phyloP scores from a whole-genome alignment of 164 flowering plant species.

The Kingdonia uniflora region DNA sequence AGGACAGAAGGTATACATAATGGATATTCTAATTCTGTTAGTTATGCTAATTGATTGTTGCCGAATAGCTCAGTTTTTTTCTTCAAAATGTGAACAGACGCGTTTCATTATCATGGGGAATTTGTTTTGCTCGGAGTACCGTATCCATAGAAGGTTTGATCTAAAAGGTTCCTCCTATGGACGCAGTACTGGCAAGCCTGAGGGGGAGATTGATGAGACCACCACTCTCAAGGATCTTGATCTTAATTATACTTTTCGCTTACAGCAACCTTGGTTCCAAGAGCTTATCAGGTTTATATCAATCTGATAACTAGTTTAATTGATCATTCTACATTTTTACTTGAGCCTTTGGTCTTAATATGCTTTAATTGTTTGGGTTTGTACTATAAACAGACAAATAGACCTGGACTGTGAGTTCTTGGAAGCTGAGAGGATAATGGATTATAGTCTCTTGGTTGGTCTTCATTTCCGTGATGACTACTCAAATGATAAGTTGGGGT shows the following conservation, averaged over 20 bases:
- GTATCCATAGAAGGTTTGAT: conserved; percentile 77
- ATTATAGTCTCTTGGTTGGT: conserved; percentile 86
- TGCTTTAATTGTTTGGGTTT: neutral
- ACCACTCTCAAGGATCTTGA: conserved; percentile 87
- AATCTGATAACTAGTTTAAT: no score
- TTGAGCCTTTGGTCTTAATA: neutral
- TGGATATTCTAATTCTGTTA: neutral
- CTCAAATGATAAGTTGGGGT: conserved; percentile 50
- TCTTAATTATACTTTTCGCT: conserved; percentile 66
- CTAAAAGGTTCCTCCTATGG: conserved; percentile 90
- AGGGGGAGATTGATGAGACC: conserved; percentile 73
- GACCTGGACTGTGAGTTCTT: conserved; percentile 75
- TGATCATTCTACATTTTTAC: no score
- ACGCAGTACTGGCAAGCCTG: conserved; percentile 60
- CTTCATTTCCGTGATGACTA: conserved; percentile 72
- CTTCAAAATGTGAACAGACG: conserved; percentile 31
- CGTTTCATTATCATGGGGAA: conserved; percentile 89
- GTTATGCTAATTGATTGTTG: neutral
- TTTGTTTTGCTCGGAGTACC: conserved; percentile 74
- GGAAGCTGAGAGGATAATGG: conserved; percentile 86
- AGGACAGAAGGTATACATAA: conserved; percentile 37
- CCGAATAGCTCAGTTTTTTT: conserved; percentile 4
- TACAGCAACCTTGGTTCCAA: conserved; percentile 55
- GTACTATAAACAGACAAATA: conserved; percentile 54
- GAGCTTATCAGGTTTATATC: conserved; percentile 52